These are phyloP conservation scores for Alternaria incomplexa DNA, from an alignment of 2,329 filamentous ascomycete genomes.

Conservation along the genomic window DNA sequence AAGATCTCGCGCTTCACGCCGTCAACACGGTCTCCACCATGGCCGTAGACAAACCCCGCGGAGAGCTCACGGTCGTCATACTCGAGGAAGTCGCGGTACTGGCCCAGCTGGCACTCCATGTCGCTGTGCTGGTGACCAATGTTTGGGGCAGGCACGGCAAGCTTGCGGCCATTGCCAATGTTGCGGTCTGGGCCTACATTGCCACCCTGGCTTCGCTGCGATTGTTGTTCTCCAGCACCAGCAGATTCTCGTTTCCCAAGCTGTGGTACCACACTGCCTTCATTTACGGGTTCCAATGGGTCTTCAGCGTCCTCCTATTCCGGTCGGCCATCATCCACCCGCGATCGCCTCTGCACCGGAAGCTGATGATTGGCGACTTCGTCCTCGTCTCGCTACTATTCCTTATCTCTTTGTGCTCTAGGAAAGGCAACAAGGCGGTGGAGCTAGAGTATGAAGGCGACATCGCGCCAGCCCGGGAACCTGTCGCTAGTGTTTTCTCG, in stretches of 20 bases:
- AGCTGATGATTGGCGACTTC: constrained; percentile 76
- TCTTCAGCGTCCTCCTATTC: constrained; percentile 77
- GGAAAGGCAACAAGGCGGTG: constrained; percentile 91
- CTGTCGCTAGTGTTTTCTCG: constrained; percentile 86
- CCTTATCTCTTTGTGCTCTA: constrained; percentile 76
- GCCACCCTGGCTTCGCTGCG: constrained; percentile 75
- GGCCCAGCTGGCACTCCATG: constrained; percentile 73
- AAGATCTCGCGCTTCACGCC: constrained; percentile 61
- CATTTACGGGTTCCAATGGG: constrained; percentile 84
- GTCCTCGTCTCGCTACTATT: constrained; percentile 75
- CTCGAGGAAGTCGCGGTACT: constrained; percentile 78
- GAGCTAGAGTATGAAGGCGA: constrained; percentile 87
- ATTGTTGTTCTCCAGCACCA: constrained; percentile 65
- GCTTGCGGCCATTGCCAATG: constrained; percentile 67
- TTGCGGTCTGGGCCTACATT: constrained; percentile 82
- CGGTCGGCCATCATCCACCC: constrained; percentile 85
- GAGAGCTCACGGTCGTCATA: constrained; percentile 71
- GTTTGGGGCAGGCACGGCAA: constrained; percentile 65
- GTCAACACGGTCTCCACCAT: constrained; percentile 63
- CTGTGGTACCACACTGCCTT: constrained; percentile 93
- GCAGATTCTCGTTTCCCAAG: constrained; percentile 70
- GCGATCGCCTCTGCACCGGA: constrained; percentile 65
- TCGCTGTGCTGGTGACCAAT: constrained; percentile 66
- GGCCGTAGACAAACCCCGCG: constrained; percentile 76
- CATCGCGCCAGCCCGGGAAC: constrained; percentile 85